Evolutionary conservation across 106 monocot species (phyloP), one percentile per base, ranked within the genome.

Genomic region (Acorus calamus): DNA sequence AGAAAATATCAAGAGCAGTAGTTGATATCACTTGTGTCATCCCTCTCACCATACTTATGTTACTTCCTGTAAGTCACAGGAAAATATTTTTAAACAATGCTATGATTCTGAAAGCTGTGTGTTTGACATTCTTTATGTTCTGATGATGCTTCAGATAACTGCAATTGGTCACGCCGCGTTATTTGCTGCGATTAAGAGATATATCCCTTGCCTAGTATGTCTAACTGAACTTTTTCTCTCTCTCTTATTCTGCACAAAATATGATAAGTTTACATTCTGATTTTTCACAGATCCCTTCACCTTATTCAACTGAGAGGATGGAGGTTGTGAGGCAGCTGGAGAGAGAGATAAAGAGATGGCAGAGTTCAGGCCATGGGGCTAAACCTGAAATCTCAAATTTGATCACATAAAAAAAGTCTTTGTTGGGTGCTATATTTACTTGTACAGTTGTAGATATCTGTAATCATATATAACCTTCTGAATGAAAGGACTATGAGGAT

Each of bases 1-100:
- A 65, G 55, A 73, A 65, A 58, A 66, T 66, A n/a, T 47, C 4
- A 13, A 49, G 65, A 50, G 66, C 73, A 52, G 1, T 65, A 44
- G 66, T 44, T 5, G 65, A 73, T 66, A 2, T 73, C 53, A 43
- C 55, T 8, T 73, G 73, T 46, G 57, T 59, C 28, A 59, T 73
- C 48, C 73, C 73, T 51, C 13, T 73, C 52, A 52, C 51, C 8
- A 65, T 65, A 65, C 58, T 73, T 50, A 65, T 73, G 73, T 50
- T 73, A 51, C 55, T 73, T 7, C 73, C 73, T 11, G 73, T 73
- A n/a, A 73, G 73, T 5, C 56, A 14, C 43, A 42, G 48, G 3
- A 12, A 3, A 11, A 8, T 51, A 52, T 2, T 28, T 50, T 47
- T 53, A 28, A 28, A 28, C 28, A 28, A 28, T 28, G 28, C 28